These are phyloP conservation scores for Cercospora sesami DNA, from an alignment of 2,329 filamentous ascomycete genomes.

Conservation along the genomic window DNA sequence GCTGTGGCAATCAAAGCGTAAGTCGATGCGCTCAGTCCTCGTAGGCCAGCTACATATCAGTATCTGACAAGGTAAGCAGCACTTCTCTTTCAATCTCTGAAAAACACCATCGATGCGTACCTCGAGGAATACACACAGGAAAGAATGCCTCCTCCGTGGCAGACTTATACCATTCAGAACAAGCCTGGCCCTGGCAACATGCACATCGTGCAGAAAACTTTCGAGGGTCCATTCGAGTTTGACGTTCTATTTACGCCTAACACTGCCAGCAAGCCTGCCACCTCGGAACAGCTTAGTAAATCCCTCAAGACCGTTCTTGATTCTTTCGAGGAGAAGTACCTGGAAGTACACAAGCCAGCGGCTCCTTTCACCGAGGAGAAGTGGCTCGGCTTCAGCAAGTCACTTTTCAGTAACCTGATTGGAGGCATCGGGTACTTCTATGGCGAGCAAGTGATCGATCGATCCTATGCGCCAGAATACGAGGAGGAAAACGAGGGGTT, in stretches of 20 bases:
- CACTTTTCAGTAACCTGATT: constrained; percentile 89
- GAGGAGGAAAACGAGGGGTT: constrained; percentile 94
- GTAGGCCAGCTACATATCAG: constrained; percentile 33
- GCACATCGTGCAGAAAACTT: constrained; percentile 88
- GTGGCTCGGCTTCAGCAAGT: constrained; percentile 78
- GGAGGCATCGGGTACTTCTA: constrained; percentile 96
- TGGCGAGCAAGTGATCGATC: constrained; percentile 82
- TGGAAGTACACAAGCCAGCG: constrained; percentile 68
- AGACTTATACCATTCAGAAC: constrained; percentile 78
- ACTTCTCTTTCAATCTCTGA: constrained; percentile 63
- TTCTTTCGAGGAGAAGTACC: constrained; percentile 73
- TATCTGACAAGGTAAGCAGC: constrained; percentile 48
- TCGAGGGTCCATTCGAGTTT: constrained; percentile 86
- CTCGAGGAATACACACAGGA: constrained; percentile 61
- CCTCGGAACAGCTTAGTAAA: constrained; percentile 63
- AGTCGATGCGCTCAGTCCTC: constrained; percentile 11
- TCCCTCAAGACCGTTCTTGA: constrained; percentile 67
- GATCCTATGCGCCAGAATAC: constrained; percentile 88
- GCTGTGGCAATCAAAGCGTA: constrained; percentile 80
- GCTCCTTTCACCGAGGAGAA: constrained; percentile 72
- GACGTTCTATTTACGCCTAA: constrained; percentile 86
- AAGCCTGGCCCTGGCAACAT: constrained; percentile 70
- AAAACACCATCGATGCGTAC: constrained; percentile 61
- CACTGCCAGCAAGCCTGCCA: constrained; percentile 48
- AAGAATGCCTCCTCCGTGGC: constrained; percentile 76